Evolutionary conservation across 106 monocot genomes (phyloP), one percentile per base, ranked within the genome.

Genomic region (Alisma plantagoaquatica): DNA sequence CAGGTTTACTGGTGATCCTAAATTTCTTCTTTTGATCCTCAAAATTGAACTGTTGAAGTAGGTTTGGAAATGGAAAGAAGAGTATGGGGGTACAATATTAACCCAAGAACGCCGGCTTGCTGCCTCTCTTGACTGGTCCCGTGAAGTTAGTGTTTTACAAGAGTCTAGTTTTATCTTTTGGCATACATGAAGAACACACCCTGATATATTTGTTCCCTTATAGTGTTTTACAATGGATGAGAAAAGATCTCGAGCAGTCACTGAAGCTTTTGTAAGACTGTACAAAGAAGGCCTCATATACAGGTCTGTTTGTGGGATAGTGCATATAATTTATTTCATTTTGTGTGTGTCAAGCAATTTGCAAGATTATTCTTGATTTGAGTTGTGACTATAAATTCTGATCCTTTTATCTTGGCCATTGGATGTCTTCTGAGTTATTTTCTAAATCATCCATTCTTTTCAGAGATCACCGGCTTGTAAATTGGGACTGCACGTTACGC

Each of bases 1-100:
- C 41, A 24, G 33, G 31, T 23, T 27, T 10, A n/a, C 29, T 58
- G 18, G 11, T 58, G 52, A 29, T 53, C 27, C 52, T 1, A 26
- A 8, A 3, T 20, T 27, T 27, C 9, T 27, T 22, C 27, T 11
- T 12, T 30, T 29, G 18, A 1, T n/a, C n/a, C n/a, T n/a, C n/a
- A n/a, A n/a, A n/a, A n/a, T n/a, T n/a, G n/a, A n/a, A n/a, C n/a
- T n/a, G n/a, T n/a, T n/a, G n/a, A n/a, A 42, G 20, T 54, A 98
- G 98, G 98, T 90, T n/a, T 86, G 90, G 85, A 77, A 77, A 57
- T 98, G 98, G 98, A 90, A 90, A 75, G 70, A 75, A 33, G 74
- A 98, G 19, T 85, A 90, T 75, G 98, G 98, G 41, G 82, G 98
- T 46, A 86, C 84, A 25, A 98, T 98, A 56, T 60, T 98, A n/a